phyloP scores from a whole-genome alignment of 2,329 filamentous ascomycete genomes.

The Paraconiothyrium brasiliense region DNA sequence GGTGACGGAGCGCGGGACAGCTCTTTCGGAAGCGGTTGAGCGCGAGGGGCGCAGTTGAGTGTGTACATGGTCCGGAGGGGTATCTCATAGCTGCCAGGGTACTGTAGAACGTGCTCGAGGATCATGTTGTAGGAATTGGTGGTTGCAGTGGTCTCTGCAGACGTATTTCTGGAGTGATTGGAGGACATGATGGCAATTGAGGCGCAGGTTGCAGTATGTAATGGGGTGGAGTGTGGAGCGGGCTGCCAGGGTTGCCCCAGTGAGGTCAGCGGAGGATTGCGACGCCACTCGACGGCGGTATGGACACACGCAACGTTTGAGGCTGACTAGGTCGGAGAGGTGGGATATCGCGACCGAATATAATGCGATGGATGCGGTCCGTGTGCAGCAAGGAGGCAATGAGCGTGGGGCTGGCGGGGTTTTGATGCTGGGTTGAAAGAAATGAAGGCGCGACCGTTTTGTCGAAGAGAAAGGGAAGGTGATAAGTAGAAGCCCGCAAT shows the following conservation, averaged over 20 bases:
- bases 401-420: conserved; percentile 17
- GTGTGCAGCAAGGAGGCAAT: conserved; percentile 14
- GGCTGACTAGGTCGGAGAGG: not conserved
- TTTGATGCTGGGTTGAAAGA: conserved; percentile 14
- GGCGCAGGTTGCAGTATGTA: conserved; percentile 11
- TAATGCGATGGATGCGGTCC: conserved; percentile 8
- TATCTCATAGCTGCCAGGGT: conserved; percentile 71
- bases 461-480: conserved; percentile 11
- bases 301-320: conserved; percentile 6
- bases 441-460: conserved; percentile 20
- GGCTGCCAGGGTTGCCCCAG: conserved; percentile 9
- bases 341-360: not conserved
- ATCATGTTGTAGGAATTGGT: conserved; percentile 46
- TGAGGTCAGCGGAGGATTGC: conserved; percentile 4
- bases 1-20: conserved; percentile 46
- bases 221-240: not conserved
- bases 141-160: conserved; percentile 46
- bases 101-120: conserved; percentile 62
- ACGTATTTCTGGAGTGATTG: conserved; percentile 49
- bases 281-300: conserved; percentile 3
- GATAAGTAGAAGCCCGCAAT: conserved; percentile 17
- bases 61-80: conserved; percentile 74
- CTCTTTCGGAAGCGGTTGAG: conserved; percentile 48
- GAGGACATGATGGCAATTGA: conserved; percentile 37
- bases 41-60: conserved; percentile 67